phyloP scores from a whole-genome alignment of 2,329 filamentous ascomycete species.

The Cladosporium sp. region DNA sequence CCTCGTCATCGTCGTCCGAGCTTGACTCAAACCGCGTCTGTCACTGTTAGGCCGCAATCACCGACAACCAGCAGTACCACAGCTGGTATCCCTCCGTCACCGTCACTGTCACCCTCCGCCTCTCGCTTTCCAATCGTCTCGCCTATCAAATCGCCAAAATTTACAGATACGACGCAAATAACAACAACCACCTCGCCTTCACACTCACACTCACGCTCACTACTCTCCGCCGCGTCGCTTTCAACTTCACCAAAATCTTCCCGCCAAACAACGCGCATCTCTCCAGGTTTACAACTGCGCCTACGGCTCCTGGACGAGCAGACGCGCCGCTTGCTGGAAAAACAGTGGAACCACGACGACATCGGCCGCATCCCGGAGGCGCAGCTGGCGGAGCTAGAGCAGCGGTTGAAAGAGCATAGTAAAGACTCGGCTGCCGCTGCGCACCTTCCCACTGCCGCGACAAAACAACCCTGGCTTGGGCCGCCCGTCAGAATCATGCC shows the following conservation, averaged over 20 bases:
- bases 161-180: background rate
- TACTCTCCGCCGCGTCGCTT: background rate
- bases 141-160: background rate
- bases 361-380: constrained; percentile 70
- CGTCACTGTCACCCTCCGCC: background rate
- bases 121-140: background rate
- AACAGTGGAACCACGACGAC: constrained; percentile 39
- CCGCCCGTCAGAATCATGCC: constrained; percentile 30
- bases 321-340: constrained; percentile 39
- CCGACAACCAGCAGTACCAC: background rate
- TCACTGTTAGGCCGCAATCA: background rate
- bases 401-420: constrained; percentile 42
- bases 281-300: constrained; percentile 46
- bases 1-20: background rate
- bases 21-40: background rate
- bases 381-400: constrained; percentile 68
- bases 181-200: background rate
- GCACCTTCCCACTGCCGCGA: constrained; percentile 44
- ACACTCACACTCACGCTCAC: background rate
- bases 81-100: background rate
- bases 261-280: constrained; percentile 38
- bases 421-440: constrained; percentile 46
- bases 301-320: constrained; percentile 45
- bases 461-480: constrained; percentile 66
- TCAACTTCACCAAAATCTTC: constrained; percentile 28